Conservation (phyloP, 148 eudicot genomes). For the Persicaria maculosa region DNA sequence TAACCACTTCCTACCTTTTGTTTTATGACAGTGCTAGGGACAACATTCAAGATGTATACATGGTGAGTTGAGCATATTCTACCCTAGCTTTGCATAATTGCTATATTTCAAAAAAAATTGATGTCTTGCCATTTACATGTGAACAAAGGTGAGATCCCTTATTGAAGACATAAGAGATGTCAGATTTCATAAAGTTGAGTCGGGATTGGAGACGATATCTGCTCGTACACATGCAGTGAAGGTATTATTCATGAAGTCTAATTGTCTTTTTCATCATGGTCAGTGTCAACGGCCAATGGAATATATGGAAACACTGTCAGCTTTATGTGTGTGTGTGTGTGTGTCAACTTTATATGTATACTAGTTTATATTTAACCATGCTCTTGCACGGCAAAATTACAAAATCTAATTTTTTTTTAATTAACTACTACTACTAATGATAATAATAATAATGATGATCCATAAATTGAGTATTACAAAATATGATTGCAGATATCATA, state of each 20-base stretch:
- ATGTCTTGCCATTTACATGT: slow-evolving; percentile 3
- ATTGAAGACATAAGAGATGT: slow-evolving; percentile 96
- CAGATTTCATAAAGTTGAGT: slow-evolving; percentile 90
- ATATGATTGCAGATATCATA: too few relatives aligned
- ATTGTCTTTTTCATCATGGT: neutral
- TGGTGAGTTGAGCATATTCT: slow-evolving; percentile 42
- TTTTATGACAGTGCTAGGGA: slow-evolving; percentile 66
- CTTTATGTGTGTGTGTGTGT: too few relatives aligned
- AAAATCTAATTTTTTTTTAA: too few relatives aligned
- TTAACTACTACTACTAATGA: neutral
- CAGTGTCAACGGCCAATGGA: neutral
- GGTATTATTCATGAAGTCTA: slow-evolving; percentile 29
- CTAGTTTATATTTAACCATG: too few relatives aligned
- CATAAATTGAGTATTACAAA: too few relatives aligned
- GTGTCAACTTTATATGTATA: too few relatives aligned
- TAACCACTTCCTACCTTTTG: slow-evolving; percentile 6
- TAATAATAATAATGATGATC: too few relatives aligned
- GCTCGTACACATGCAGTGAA: slow-evolving; percentile 75
- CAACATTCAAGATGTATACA: slow-evolving; percentile 79
- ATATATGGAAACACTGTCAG: neutral
- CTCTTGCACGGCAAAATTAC: too few relatives aligned
- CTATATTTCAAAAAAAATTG: neutral
- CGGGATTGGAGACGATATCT: slow-evolving; percentile 83
- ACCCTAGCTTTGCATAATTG: neutral
- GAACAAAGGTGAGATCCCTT: slow-evolving; percentile 74